A percentile compares a stretch with the other conserved stretches of the same genome.
Evolutionary conservation across 1,284 basidiomycete genomes (phyloP).

Genomic region (Mycosarcoma maydis): DNA sequence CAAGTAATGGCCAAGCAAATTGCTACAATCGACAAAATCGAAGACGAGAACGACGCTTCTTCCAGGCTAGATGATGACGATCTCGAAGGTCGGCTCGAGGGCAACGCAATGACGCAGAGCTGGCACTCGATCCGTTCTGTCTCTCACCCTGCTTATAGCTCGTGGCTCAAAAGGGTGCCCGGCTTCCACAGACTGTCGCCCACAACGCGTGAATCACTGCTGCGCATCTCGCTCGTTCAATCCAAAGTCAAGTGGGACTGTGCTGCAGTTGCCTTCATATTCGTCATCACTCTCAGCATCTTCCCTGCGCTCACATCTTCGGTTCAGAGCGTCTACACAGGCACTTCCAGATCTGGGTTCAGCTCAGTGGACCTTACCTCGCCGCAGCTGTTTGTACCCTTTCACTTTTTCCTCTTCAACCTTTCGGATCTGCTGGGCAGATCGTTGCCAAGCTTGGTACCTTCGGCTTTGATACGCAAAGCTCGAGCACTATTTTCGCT

Average conservation of each 20-base stretch:
- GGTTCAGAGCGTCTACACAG: conserved; percentile 50
- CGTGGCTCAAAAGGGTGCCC: conserved; percentile 36
- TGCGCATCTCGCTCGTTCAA: conserved; percentile 48
- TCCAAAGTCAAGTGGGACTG: conserved; percentile 48
- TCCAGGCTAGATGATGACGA: conserved; percentile 10
- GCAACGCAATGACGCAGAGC: conserved; percentile 29
- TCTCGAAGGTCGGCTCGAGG: conserved; percentile 7
- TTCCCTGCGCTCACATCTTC: conserved; percentile 59
- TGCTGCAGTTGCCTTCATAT: conserved; percentile 38
- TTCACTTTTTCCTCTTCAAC: conserved; percentile 62
- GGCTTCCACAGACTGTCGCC: conserved; percentile 36
- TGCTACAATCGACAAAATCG: conserved; percentile 39
- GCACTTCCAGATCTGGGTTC: background rate
- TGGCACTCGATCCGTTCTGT: conserved; percentile 46
- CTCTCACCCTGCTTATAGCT: conserved; percentile 39
- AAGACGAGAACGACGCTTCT: conserved; percentile 18
- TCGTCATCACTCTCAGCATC: conserved; percentile 52
- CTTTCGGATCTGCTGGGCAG: conserved; percentile 52
- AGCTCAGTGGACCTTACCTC: conserved; percentile 38
- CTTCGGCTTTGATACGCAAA: conserved; percentile 22
- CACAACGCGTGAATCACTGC: conserved; percentile 33
- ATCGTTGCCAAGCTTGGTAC: conserved; percentile 44
- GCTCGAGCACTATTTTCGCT: conserved; percentile 26
- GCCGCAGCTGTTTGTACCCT: conserved; percentile 57
- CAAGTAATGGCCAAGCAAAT: conserved; percentile 51